Base-by-base conservation (phyloP, 1,284 basidiomycete species). In the Ustilago trichophora region DNA sequence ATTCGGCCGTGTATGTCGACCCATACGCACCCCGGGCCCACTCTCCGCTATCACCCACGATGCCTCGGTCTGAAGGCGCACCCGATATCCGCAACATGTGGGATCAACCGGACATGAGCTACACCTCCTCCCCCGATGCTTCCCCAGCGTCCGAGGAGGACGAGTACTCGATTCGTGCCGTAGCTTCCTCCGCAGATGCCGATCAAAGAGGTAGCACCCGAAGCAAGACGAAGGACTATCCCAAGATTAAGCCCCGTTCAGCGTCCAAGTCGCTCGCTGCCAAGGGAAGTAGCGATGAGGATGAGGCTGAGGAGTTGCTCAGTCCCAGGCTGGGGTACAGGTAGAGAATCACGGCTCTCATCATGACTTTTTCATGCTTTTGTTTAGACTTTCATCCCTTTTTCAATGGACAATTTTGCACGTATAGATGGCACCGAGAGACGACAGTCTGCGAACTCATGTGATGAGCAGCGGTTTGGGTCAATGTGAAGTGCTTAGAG, bases 291-390 rank as follows among this genome's bases (percentile, higher is more conserved):
- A 56, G 53, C 19, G 66, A 69, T 25, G 60, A 64, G 1, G 55
- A 69, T 18, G 59, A 64, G 40, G 58, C 49, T 3, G 65, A 68
- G 15, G 65, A 68, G 24, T 24, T 69, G 36, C 55, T 69, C 31
- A 69, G 66, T 34, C 66, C 66, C 8, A 49, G 66, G 15, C 16
- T 69, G 24, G 52, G 45, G 6, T 69, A 62, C n/a, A 29, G 38
- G 21, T 19, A 36, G 5, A 4, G 12, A 8, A n/a, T 21, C 9
- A 32, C 43, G 40, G 32, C 33, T 25, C 22, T n/a, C 32, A 13
- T 27, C n/a, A 24, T 15, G 15, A 33, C 8, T 6, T n/a, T n/a
- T 32, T 41, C 49, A 45, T 43, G 52, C 22, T 37, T 33, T 37
- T 31, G 35, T 41, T 34, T 52, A 44, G 48, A 56, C 21, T 36